Evolutionary conservation across 2,329 filamentous ascomycete genomes (phyloP).

Genomic region (Blastomyces emzantsi): DNA sequence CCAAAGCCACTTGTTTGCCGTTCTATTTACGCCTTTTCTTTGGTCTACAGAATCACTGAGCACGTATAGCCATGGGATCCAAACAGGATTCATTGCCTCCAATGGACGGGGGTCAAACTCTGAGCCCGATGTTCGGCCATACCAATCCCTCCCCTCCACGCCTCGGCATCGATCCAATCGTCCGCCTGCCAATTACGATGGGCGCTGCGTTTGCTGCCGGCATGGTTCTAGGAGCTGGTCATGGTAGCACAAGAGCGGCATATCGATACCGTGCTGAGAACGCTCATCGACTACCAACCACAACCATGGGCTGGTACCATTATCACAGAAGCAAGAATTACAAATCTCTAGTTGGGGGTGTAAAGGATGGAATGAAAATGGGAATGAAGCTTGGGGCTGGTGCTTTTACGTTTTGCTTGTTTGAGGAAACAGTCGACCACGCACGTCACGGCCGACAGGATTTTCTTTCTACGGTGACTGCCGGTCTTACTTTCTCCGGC

Average conservation of each 20-base stretch:
- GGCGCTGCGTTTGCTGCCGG: conserved; percentile 58
- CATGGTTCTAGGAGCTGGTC: conserved; percentile 58
- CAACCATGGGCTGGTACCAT: conserved; percentile 86
- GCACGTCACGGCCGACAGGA: conserved; percentile 53
- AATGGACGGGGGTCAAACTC: not conserved
- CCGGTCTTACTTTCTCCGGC: conserved; percentile 75
- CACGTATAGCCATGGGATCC: conserved; percentile 16
- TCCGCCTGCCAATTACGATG: conserved; percentile 58
- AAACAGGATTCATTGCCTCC: not conserved
- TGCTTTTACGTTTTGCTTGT: conserved; percentile 64
- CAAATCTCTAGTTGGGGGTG: conserved; percentile 64
- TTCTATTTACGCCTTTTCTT: not conserved
- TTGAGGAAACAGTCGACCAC: conserved; percentile 80
- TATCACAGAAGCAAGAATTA: conserved; percentile 99
- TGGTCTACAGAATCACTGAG: too few species aligned
- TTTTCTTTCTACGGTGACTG: conserved; percentile 69
- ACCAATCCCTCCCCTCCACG: conserved; percentile 33
- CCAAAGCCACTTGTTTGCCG: not conserved
- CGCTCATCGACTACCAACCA: conserved; percentile 79
- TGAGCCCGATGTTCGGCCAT: conserved; percentile 25
- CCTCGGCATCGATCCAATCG: conserved; percentile 54
- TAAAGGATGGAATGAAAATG: conserved; percentile 70
- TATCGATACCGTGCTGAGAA: conserved; percentile 92
- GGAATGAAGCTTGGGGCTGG: conserved; percentile 62
- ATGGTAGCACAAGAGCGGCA: conserved; percentile 64